These are phyloP conservation scores for Komagataella pseudopastoris DNA, from an alignment of 805 yeast species.

Conservation along the genomic window DNA sequence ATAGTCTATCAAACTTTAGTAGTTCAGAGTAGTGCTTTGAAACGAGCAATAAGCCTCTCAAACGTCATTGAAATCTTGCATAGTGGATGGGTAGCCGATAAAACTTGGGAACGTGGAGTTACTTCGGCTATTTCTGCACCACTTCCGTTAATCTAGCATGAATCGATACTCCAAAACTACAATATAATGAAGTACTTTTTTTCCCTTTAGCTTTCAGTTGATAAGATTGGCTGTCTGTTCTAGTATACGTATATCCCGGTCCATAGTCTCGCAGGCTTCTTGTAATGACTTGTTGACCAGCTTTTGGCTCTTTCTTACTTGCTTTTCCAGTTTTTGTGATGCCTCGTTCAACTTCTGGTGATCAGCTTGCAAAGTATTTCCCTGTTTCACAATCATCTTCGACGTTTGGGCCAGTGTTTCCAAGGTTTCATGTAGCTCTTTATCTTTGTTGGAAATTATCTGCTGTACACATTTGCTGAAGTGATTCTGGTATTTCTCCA, in stretches of 20 bases:
- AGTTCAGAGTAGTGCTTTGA: conserved; percentile 53
- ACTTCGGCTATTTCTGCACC: not conserved
- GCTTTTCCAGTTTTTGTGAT: conserved; percentile 5
- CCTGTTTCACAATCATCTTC: conserved; percentile 9
- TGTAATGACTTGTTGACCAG: conserved; percentile 21
- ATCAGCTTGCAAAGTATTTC: conserved; percentile 5
- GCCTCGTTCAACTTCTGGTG: conserved; percentile 5
- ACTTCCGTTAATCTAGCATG: not conserved
- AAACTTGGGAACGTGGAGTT: conserved; percentile 41
- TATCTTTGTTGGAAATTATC: not conserved
- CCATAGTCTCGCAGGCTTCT: conserved; percentile 51
- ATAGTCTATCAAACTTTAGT: conserved; percentile 60
- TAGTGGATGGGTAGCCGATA: conserved; percentile 75
- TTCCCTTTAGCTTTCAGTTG: not conserved
- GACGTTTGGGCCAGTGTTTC: not conserved
- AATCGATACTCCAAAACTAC: not conserved
- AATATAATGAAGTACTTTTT: not conserved
- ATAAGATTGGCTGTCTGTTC: conserved; percentile 23
- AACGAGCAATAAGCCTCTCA: conserved; percentile 55
- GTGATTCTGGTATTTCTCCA: not conserved
- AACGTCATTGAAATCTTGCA: conserved; percentile 64
- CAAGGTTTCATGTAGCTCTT: not conserved
- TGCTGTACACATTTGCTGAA: not conserved
- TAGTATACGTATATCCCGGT: conserved; percentile 57
- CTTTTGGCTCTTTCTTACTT: conserved; percentile 7